These are phyloP conservation scores for Heterobasidion irregulare DNA, from an alignment of 1,284 basidiomycete genomes.

Conservation along the genomic window DNA sequence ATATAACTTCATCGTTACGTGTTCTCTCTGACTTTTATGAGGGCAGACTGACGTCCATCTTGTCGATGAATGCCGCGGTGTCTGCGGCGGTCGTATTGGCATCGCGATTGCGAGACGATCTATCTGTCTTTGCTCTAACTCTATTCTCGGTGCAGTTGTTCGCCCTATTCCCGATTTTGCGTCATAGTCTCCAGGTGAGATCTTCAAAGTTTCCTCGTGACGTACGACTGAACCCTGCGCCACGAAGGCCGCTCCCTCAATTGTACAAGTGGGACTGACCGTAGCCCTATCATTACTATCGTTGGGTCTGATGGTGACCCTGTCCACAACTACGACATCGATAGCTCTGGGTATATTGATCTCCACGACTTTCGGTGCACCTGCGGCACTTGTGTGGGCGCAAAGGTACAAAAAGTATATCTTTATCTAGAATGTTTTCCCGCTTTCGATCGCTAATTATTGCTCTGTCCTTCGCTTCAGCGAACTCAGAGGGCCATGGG, in stretches of 20 bases:
- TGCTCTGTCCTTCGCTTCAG: constrained; percentile 16
- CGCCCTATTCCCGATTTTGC: constrained; percentile 78
- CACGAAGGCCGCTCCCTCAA: constrained; percentile 34
- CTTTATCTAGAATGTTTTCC: not conserved
- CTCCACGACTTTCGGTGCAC: constrained; percentile 62
- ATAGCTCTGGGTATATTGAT: constrained; percentile 42
- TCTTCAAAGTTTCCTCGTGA: not conserved
- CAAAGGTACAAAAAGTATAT: constrained; percentile 78
- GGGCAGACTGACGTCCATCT: constrained; percentile 73
- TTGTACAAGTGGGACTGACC: constrained; percentile 44
- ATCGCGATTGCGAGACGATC: constrained; percentile 77
- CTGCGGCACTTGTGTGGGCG: constrained; percentile 69
- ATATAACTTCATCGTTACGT: constrained; percentile 7
- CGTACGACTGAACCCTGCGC: constrained; percentile 9
- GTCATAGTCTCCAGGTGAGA: constrained; percentile 71
- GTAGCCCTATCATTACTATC: constrained; percentile 36
- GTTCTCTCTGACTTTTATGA: constrained; percentile 12
- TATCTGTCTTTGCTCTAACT: constrained; percentile 86
- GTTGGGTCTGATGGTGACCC: constrained; percentile 38
- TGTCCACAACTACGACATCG: constrained; percentile 45
- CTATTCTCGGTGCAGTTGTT: constrained; percentile 83
- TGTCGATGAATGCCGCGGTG: constrained; percentile 93
- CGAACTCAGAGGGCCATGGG: constrained; percentile 44
- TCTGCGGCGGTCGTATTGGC: constrained; percentile 92
- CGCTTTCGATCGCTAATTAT: not conserved